phyloP scores from a whole-genome alignment of 139 green algal genomes.

The Ettlia oleoabundans region DNA sequence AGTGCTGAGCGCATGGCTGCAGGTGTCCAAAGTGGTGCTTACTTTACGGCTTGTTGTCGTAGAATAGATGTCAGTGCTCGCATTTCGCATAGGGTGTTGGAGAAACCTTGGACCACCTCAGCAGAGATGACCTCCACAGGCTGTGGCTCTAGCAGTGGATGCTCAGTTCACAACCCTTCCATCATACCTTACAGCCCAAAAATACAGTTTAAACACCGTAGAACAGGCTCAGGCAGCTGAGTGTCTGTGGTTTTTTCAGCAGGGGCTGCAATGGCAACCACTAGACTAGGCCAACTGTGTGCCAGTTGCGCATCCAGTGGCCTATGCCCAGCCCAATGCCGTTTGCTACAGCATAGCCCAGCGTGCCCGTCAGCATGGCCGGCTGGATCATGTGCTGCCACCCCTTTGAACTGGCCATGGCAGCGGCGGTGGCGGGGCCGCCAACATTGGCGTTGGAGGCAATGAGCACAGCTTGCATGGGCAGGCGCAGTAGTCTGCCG shows the following conservation, averaged over 20 bases:
- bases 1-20: background rate
- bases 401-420: constrained; percentile 66
- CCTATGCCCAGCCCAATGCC: constrained; percentile 46
- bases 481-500: constrained; percentile 51
- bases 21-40: too few relatives aligned
- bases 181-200: too few relatives aligned
- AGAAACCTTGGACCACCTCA: too few relatives aligned
- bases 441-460: constrained; percentile 82
- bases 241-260: too few relatives aligned
- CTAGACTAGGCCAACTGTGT: background rate
- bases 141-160: too few relatives aligned
- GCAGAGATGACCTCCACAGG: too few relatives aligned
- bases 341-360: constrained; percentile 71
- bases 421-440: constrained; percentile 79
- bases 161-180: too few relatives aligned
- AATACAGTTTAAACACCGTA: too few relatives aligned
- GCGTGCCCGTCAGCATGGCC: constrained; percentile 63
- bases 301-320: constrained; percentile 22
- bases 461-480: constrained; percentile 59
- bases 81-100: too few relatives aligned
- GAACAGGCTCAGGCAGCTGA: too few relatives aligned
- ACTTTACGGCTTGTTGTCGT: too few relatives aligned
- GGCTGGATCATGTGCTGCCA: constrained; percentile 79
- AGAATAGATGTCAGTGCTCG: too few relatives aligned
- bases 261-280: background rate